Evolutionary conservation across 306 rosid species (phyloP).

Genomic region (Casuarina equisetifolia): DNA sequence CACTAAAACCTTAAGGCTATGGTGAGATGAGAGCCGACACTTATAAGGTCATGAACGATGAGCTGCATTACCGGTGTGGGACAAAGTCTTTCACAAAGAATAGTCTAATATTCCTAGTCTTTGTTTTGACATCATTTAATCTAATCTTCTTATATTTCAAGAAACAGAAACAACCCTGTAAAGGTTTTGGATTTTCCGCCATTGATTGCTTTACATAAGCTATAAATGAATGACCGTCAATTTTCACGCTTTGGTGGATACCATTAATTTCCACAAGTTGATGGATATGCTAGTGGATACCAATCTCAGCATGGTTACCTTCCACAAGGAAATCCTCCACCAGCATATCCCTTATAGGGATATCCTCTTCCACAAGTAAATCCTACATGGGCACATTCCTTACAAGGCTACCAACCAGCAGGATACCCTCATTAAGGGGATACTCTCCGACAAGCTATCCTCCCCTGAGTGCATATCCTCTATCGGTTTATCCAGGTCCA

Average conservation of each 20-base stretch:
- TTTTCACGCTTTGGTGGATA: too few relatives aligned
- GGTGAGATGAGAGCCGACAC: too few relatives aligned
- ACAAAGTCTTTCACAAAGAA: too few relatives aligned
- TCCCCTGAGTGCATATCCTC: slow-evolving; percentile 35
- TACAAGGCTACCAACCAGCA: slow-evolving; percentile 25
- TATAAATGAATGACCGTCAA: neutral
- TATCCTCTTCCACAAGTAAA: slow-evolving; percentile 23
- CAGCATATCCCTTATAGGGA: slow-evolving; percentile 26
- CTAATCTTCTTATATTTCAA: neutral
- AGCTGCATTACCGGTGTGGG: too few relatives aligned
- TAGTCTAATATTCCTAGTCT: neutral
- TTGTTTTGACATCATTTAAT: neutral
- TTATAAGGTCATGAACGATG: too few relatives aligned
- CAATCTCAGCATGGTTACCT: slow-evolving; percentile 43
- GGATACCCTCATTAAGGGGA: slow-evolving; percentile 38
- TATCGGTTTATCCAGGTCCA: slow-evolving; percentile 6
- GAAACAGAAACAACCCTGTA: neutral
- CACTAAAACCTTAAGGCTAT: too few relatives aligned
- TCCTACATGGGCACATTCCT: slow-evolving; percentile 24
- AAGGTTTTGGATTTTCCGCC: neutral
- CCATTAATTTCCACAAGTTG: neutral
- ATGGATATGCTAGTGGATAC: slow-evolving; percentile 37
- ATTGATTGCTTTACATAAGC: neutral
- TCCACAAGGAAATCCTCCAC: slow-evolving; percentile 29
- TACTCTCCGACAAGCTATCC: slow-evolving; percentile 29